phyloP scores from a whole-genome alignment of 345 rosid species.

The Dipteronia sinensis region DNA sequence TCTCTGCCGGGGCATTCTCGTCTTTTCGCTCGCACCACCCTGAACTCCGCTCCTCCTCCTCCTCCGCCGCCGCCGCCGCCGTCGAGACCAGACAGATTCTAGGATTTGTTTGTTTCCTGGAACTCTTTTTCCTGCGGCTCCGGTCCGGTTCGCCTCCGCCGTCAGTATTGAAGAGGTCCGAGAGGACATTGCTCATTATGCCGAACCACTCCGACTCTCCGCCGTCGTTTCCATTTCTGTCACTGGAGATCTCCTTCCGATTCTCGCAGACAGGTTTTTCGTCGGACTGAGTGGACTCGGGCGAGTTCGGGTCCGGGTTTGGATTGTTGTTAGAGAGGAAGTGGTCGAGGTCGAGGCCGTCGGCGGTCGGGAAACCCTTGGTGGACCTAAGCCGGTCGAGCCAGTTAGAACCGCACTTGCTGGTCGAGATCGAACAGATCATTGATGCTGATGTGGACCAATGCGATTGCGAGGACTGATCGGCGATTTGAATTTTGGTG shows the following conservation, averaged over 20 bases:
- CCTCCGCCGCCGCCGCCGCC: slow-evolving; percentile 2
- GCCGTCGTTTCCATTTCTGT: background rate
- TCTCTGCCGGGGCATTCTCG: slow-evolving; percentile 31
- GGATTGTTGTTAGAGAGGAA: slow-evolving; percentile 44
- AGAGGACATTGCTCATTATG: slow-evolving; percentile 67
- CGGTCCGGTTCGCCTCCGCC: slow-evolving; percentile 15
- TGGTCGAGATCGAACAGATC: slow-evolving; percentile 64
- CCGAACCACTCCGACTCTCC: slow-evolving; percentile 72
- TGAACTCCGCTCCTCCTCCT: slow-evolving; percentile 20
- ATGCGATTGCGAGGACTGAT: slow-evolving; percentile 19
- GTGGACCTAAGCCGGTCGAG: slow-evolving; percentile 82
- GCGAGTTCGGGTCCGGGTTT: slow-evolving; percentile 16
- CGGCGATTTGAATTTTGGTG: background rate
- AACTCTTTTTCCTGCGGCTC: slow-evolving; percentile 39
- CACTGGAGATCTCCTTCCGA: slow-evolving; percentile 25
- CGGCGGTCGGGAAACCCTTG: slow-evolving; percentile 70
- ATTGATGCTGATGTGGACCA: slow-evolving; percentile 30
- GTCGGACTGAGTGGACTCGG: slow-evolving; percentile 45
- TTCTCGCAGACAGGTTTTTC: slow-evolving; percentile 13
- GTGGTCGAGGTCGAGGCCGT: slow-evolving; percentile 61
- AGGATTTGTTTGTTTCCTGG: slow-evolving; percentile 87
- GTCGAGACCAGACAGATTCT: slow-evolving; percentile 46
- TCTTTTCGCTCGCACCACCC: slow-evolving; percentile 24
- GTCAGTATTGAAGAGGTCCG: slow-evolving; percentile 76
- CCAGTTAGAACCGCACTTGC: slow-evolving; percentile 72